Conservation (phyloP, 768 basidiomycete genomes). For the Basidioascus undulatus region DNA sequence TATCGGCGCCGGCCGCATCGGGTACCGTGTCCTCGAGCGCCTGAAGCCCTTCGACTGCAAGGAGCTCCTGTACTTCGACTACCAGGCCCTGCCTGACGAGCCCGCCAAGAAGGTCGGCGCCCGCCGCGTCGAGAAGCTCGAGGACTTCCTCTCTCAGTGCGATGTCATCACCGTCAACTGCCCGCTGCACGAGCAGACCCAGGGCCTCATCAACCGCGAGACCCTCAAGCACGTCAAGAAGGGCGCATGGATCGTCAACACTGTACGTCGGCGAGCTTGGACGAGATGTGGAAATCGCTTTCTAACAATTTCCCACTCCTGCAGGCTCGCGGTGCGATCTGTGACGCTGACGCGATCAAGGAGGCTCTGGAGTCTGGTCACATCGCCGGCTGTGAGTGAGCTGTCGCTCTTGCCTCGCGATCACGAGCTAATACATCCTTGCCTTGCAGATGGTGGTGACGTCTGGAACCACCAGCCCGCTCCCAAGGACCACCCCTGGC, state of each 20-base stretch:
- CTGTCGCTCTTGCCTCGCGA: not conserved
- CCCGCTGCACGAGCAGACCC: constrained; percentile 65
- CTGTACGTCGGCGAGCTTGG: not conserved
- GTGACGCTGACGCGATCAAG: constrained; percentile 57
- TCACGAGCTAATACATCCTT: not conserved
- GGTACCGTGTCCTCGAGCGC: constrained; percentile 40
- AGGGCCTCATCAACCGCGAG: constrained; percentile 54
- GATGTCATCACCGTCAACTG: constrained; percentile 57
- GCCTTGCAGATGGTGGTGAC: constrained; percentile 24
- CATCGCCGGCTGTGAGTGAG: constrained; percentile 27
- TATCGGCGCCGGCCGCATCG: constrained; percentile 54
- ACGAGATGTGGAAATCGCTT: not conserved
- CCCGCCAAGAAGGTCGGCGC: constrained; percentile 42
- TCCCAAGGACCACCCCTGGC: constrained; percentile 64
- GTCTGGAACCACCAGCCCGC: constrained; percentile 78
- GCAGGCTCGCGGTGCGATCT: constrained; percentile 63
- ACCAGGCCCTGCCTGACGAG: constrained; percentile 20
- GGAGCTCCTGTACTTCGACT: constrained; percentile 52
- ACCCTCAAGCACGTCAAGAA: constrained; percentile 73
- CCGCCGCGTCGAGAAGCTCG: constrained; percentile 52
- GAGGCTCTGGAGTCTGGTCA: constrained; percentile 53
- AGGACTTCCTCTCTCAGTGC: constrained; percentile 28
- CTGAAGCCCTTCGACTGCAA: constrained; percentile 65
- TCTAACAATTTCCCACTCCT: not conserved
- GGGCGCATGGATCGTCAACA: constrained; percentile 81